These are phyloP conservation scores for Tricholoma bakamatsutake DNA, from an alignment of 768 basidiomycete species.

Conservation along the genomic window DNA sequence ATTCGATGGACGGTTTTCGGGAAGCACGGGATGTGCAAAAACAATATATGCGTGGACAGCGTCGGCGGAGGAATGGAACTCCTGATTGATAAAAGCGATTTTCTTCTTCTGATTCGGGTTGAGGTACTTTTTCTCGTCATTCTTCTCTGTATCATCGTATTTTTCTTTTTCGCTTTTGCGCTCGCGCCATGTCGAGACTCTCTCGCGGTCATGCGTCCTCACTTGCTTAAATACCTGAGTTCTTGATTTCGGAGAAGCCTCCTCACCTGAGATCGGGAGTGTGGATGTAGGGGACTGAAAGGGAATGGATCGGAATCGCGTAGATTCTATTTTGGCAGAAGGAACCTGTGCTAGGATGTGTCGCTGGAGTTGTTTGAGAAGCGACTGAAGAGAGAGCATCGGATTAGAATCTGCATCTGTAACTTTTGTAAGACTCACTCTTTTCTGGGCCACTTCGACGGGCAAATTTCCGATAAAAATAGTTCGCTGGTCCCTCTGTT, in stretches of 20 bases:
- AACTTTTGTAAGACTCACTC: conserved; percentile 44
- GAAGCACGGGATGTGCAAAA: conserved; percentile 63
- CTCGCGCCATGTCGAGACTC: conserved; percentile 54
- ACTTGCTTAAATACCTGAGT: conserved; percentile 24
- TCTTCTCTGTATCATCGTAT: conserved; percentile 30
- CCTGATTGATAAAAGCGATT: conserved; percentile 89
- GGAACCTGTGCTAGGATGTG: conserved; percentile 73
- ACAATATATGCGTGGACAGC: conserved; percentile 87
- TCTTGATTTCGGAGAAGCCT: conserved; percentile 24
- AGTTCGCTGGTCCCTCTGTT: conserved; percentile 73
- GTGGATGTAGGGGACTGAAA: conserved; percentile 79
- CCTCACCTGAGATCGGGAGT: conserved; percentile 34
- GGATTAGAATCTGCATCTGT: neutral
- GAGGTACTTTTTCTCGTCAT: conserved; percentile 61
- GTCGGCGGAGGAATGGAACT: conserved; percentile 75
- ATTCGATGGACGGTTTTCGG: conserved; percentile 36
- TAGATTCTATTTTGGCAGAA: conserved; percentile 80
- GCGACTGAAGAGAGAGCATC: conserved; percentile 40
- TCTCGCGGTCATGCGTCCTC: conserved; percentile 49
- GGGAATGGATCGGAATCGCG: conserved; percentile 89
- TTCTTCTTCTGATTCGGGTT: conserved; percentile 86
- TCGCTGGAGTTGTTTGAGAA: conserved; percentile 68
- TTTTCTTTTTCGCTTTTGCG: conserved; percentile 34
- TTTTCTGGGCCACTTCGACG: conserved; percentile 67
- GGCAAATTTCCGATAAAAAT: conserved; percentile 90